Percentiles rank a stretch among this genome's conserved stretches.
Conservation (phyloP, 176 grass and related monocot genomes). For the Metroxylon sagu region DNA sequence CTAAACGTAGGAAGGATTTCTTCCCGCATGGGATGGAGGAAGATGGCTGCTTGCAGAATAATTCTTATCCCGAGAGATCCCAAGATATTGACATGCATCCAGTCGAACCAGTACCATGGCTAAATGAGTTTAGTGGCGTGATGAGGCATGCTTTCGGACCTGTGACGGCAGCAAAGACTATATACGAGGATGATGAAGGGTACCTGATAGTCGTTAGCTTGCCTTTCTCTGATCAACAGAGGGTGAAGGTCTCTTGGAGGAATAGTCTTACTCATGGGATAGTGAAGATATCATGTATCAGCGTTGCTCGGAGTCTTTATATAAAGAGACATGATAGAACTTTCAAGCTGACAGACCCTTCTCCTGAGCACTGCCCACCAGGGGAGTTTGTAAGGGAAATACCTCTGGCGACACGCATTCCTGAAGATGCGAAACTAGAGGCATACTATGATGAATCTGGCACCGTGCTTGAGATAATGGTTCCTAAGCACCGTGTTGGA, state of each 20-base stretch:
- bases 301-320: constrained; percentile 50
- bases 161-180: constrained; percentile 79
- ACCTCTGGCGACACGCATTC: constrained; percentile 63
- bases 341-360: constrained; percentile 66
- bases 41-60: constrained; percentile 35
- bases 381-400: constrained; percentile 91
- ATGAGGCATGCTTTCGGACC: constrained; percentile 76
- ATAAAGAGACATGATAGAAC: constrained; percentile 80
- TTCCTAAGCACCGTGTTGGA: constrained; percentile 70
- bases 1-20: constrained; percentile 68
- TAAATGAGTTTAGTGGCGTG: constrained; percentile 74
- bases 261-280: constrained; percentile 75
- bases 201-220: constrained; percentile 91
- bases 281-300: constrained; percentile 69
- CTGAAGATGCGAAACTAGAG: constrained; percentile 77
- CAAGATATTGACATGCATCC: constrained; percentile 47
- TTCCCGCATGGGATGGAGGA: constrained; percentile 61
- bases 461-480: constrained; percentile 76
- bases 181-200: constrained; percentile 82
- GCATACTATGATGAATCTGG: constrained; percentile 78
- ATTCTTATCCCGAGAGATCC: constrained; percentile 57
- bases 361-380: constrained; percentile 87
- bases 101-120: constrained; percentile 50
- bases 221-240: constrained; percentile 72
- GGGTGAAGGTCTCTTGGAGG: constrained; percentile 88